phyloP scores from a whole-genome alignment of 345 rosid genomes.

The Camelina laxa region DNA sequence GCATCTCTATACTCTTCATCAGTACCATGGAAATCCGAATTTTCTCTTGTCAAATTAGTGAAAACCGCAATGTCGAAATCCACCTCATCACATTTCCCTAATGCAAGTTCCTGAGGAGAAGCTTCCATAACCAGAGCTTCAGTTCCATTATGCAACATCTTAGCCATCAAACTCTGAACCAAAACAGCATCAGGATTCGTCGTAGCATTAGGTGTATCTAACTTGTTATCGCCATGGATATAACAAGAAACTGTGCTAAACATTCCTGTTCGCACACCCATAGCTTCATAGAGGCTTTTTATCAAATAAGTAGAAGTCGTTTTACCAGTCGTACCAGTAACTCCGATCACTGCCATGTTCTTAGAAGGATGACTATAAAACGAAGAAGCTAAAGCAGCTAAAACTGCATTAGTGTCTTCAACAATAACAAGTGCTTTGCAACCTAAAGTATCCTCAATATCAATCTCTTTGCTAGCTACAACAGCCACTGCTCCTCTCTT shows the following conservation, averaged over 20 bases:
- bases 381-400: conserved; percentile 84
- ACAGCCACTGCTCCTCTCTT: conserved; percentile 98
- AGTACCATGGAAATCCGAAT: conserved; percentile 62
- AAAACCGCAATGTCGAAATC: conserved; percentile 93
- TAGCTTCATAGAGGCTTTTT: conserved; percentile 85
- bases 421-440: conserved; percentile 93
- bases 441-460: conserved; percentile 87
- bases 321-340: conserved; percentile 81
- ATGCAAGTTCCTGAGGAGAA: conserved; percentile 71
- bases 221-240: conserved; percentile 68
- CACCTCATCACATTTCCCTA: conserved; percentile 75
- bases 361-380: conserved; percentile 76
- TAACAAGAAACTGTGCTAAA: conserved; percentile 74
- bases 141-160: conserved; percentile 91
- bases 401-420: conserved; percentile 78
- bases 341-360: conserved; percentile 83
- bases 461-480: conserved; percentile 89
- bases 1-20: conserved; percentile 86
- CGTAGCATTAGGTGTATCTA: conserved; percentile 57
- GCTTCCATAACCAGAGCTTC: conserved; percentile 93
- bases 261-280: conserved; percentile 94
- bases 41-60: conserved; percentile 67
- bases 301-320: conserved; percentile 77
- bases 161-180: conserved; percentile 95
- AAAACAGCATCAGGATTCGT: conserved; percentile 70